A percentile compares a stretch with the other conserved stretches of the same genome.
phyloP scores from a whole-genome alignment of 257 asterid genomes.

The Jacaranda copaia region DNA sequence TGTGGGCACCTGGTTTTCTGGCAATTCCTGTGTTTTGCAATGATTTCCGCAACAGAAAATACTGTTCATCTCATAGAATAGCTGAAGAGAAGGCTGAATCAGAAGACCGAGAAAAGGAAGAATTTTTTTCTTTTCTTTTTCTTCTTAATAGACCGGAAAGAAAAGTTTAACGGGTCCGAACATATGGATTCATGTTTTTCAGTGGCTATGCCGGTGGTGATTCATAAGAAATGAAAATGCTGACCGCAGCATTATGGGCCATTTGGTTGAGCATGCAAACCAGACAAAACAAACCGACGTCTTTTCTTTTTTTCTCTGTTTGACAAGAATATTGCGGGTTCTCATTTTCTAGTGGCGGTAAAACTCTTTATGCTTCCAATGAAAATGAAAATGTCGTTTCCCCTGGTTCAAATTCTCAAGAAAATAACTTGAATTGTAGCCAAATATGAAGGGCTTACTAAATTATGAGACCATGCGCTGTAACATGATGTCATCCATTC shows the following conservation, averaged over 20 bases:
- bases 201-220: not conserved
- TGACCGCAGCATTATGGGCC: conserved; percentile 19
- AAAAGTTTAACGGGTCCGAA: not conserved
- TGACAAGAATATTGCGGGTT: not conserved
- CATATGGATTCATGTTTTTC: not conserved
- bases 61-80: not conserved
- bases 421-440: too few relatives aligned
- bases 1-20: not conserved
- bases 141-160: not conserved
- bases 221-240: conserved; percentile 28
- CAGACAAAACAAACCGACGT: conserved; percentile 24
- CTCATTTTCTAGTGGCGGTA: not conserved
- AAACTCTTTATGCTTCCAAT: not conserved
- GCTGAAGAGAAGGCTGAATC: not conserved
- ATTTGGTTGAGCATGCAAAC: not conserved
- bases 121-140: not conserved
- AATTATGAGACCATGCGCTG: not conserved
- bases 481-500: not conserved
- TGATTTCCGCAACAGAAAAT: conserved; percentile 7
- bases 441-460: too few relatives aligned
- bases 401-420: too few relatives aligned
- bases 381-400: too few relatives aligned
- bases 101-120: not conserved
- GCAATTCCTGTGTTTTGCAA: conserved; percentile 4
- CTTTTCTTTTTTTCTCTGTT: not conserved